Evolutionary conservation across 495 filamentous ascomycete genomes (phyloP).

Genomic region (Glutinoglossum americanum): DNA sequence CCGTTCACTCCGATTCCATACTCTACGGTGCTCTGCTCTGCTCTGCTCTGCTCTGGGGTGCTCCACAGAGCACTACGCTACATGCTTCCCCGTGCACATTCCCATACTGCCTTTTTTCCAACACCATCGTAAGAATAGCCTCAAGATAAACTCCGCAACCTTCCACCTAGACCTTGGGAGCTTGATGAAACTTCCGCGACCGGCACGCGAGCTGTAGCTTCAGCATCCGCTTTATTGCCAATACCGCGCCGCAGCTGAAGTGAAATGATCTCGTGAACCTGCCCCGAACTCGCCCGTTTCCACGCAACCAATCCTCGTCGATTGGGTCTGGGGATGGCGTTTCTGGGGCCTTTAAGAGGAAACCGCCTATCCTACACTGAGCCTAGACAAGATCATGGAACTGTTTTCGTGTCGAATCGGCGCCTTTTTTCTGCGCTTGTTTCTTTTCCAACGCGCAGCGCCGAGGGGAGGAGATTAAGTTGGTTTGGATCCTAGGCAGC

Average conservation of each 20-base stretch:
- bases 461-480: not conserved
- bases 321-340: not conserved
- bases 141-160: not conserved
- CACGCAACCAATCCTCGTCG: not conserved
- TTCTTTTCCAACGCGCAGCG: not conserved
- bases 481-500: constrained; percentile 1
- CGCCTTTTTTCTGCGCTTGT: not conserved
- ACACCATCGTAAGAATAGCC: not conserved
- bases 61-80: too few relatives aligned
- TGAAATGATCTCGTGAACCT: not conserved
- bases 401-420: not conserved
- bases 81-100: too few relatives aligned
- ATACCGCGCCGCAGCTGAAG: not conserved
- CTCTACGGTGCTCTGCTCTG: too few relatives aligned
- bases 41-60: too few relatives aligned
- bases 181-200: not conserved
- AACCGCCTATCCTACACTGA: not conserved
- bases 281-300: not conserved
- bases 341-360: not conserved
- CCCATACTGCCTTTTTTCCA: not conserved
- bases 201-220: not conserved
- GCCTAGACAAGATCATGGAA: not conserved
- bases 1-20: too few relatives aligned
- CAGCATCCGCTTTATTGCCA: not conserved
- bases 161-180: not conserved